Evolutionary conservation across 2,329 filamentous ascomycete genomes (phyloP), one percentile per base, ranked within the genome.

Genomic region (Pseudogymnoascus pannorum): DNA sequence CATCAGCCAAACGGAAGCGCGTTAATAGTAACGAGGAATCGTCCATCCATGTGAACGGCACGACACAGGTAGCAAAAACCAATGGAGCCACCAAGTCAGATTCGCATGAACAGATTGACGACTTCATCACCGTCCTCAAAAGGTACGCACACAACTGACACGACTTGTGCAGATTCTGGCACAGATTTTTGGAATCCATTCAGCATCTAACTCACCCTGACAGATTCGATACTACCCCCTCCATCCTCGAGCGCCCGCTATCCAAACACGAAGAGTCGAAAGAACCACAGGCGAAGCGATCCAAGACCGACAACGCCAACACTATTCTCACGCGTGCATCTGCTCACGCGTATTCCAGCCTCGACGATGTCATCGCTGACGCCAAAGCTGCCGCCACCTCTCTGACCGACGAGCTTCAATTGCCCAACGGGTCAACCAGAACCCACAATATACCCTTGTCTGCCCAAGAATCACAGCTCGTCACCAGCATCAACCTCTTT

Each of bases 301-400:
- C 84, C 67, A 87, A 84, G 71, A 78, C 82, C 2, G 76, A 72
- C 33, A 68, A 74, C 35, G 64, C 66, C n/a, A 67, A 67, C 16
- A 80, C 77, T 64, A 81, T 87, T 64, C 68, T 71, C 20, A 68
- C 26, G 63, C 65, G 58, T 66, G 70, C 57, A 54, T 61, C n/a
- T 68, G 74, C 76, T 57, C 77, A 79, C 66, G 72, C 71, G 31
- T 87, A 88, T 70, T 77, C 78, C 24, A 80, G 82, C 65, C 74
- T 92, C 48, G 86, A 89, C 26, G 84, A 88, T 64, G 76, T 90
- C 42, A 81, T 88, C 14, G 72, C 78, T 59, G 85, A 87, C 64
- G 71, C 87, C 42, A 75, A 79, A 67, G 68, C 74, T 29, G 77
- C 77, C 64, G 75, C 81, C 66, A 71, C 79, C 64, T 72, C 79